These are phyloP conservation scores for Rhizophagus clarus DNA, from an alignment of 192 early-diverging fungal genomes.

Conservation along the genomic window DNA sequence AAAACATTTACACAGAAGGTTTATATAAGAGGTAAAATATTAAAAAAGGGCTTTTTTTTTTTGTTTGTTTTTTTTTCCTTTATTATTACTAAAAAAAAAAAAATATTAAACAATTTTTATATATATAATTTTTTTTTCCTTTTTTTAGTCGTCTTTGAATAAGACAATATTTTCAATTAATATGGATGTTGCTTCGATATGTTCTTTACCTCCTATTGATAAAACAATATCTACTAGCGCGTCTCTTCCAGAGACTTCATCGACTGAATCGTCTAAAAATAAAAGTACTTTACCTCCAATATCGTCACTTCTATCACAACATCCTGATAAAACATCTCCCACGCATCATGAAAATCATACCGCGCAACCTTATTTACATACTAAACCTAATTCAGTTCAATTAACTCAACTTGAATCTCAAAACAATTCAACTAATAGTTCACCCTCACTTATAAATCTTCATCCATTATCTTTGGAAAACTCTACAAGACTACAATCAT, in stretches of 20 bases:
- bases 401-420: neutral
- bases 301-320: neutral
- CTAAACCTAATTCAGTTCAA: neutral
- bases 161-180: neutral
- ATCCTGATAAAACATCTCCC: neutral
- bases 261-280: neutral
- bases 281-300: slow-evolving; percentile 6
- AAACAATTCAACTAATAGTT: neutral
- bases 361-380: neutral
- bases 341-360: neutral
- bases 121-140: neutral
- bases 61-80: no score
- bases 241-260: neutral
- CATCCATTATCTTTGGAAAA: neutral
- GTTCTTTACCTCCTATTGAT: neutral
- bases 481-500: neutral
- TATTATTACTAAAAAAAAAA: no score
- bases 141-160: neutral
- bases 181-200: slow-evolving; percentile 12
- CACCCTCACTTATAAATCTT: neutral
- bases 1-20: neutral
- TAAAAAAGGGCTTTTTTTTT: no score
- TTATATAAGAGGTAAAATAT: neutral
- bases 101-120: neutral
- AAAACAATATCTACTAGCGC: neutral